Evolutionary conservation across 768 basidiomycete genomes (phyloP), one percentile per base, ranked within the genome.

Genomic region (Obba rivulosa): DNA sequence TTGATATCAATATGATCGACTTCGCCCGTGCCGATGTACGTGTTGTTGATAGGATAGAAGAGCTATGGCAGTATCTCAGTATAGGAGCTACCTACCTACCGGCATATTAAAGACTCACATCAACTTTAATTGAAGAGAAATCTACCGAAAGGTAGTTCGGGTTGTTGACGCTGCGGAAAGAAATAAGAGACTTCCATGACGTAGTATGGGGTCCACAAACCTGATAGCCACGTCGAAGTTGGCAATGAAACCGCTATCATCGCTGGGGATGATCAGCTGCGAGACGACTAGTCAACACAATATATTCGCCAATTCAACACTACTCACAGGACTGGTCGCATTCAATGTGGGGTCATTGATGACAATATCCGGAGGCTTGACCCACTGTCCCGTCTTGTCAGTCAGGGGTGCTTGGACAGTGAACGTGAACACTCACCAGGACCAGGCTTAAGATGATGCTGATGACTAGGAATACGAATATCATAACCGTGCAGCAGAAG

Each of bases 81-180:
- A 11, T 41, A 24, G 24, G 21, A 4, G n/a, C n/a, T 45, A 41
- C 5, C n/a, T 34, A 21, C 18, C 37, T 2, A 35, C 8, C 40
- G 25, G 16, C 4, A 47, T 8, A 37, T 36, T 21, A 8, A 41
- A 17, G 0, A 52, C 65, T 45, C 63, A 85, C 85, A 35, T 83
- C 65, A 3, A 82, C 83, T 38, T 76, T 70, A 53, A 92, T 78
- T 48, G 76, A 75, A 45, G 76, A 75, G 63, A 92, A 75, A 17
- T 72, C 73, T 9, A 86, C 83, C 8, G 75, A 65, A 60, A 92
- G 89, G 66, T 79, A 89, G 62, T 92, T 92, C 23, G 89, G 90
- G 58, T 92, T 92, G 60, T 69, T 69, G 46, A 91, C 85, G 23
- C 88, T 92, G 55, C 2, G 13, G 2, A 8, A 23, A 23, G 8